Base-by-base conservation (phyloP, 2,329 filamentous ascomycete genomes). In the Penicillium sp. region DNA sequence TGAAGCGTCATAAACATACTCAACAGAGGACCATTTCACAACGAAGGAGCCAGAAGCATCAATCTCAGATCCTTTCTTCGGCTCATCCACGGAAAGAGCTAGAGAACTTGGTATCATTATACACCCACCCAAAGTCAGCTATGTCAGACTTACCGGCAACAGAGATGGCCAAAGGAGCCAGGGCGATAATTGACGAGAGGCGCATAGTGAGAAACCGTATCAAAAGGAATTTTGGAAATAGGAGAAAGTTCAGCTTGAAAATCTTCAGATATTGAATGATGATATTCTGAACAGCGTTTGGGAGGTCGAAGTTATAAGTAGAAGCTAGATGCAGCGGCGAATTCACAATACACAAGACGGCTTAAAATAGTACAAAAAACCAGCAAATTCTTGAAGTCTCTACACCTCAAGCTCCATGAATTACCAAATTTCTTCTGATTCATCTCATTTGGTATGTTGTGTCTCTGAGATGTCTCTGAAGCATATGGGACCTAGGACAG, bases 21-120 rank as follows among this genome's bases (percentile, higher is more conserved):
- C 49, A 43, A 75, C 71, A 12, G 60, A 67, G 23, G 54, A 61
- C 74, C 74, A 77, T 49, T 69, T 69, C 49, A 77, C 66, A n/a
- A 65, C 64, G 52, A 73, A 67, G 27, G 64, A 65, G 27, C 51
- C 51, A 41, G 65, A 67, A 13, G 73, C 53, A 46, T 73, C 68
- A 51, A 74, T 51, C 8, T 64, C 53, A 7, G 57, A 62, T 44
- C 62, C 62, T 52, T 68, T 62, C 43, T 58, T 56, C 21, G 73
- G 73, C 29, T 65, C 63, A 20, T 68, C 73, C 49, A 75, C 63
- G 7, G 57, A 50, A 34, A 74, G 57, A 43, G 70, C 72, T 74
- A 24, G 2, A 15, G 8, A 6, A n/a, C 10, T 24, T 34, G 26
- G 36, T 8, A 40, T 40, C 13, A 32, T 54, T 30, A 56, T 44